These are phyloP conservation scores for Raphanus raphanistrum DNA, from an alignment of 345 rosid genomes.

Conservation along the genomic window DNA sequence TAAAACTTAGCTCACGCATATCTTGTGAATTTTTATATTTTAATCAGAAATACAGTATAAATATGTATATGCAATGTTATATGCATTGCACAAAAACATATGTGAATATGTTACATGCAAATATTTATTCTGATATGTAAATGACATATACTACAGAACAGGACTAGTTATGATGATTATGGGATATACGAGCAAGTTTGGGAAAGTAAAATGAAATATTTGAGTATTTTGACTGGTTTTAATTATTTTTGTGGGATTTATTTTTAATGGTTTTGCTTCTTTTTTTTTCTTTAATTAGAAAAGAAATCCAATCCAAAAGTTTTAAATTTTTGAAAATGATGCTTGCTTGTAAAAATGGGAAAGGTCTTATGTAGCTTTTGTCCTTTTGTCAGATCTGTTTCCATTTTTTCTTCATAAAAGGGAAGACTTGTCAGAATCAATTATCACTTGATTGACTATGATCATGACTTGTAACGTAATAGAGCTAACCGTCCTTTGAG, in stretches of 20 bases:
- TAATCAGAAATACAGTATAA: neutral
- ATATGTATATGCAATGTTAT: neutral
- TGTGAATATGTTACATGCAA: neutral
- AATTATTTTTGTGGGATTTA: neutral
- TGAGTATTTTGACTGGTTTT: neutral
- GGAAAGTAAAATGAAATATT: neutral
- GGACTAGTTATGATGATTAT: neutral
- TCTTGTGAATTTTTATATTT: neutral
- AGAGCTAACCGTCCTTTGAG: neutral
- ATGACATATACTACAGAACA: neutral
- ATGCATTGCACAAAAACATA: neutral
- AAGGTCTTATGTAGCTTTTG: slow-evolving; percentile 26
- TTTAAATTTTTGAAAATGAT: slow-evolving; percentile 15
- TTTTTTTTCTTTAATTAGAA: neutral
- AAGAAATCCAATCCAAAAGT: neutral
- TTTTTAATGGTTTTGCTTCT: neutral
- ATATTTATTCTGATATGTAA: neutral
- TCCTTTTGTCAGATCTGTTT: slow-evolving; percentile 14
- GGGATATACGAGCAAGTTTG: neutral
- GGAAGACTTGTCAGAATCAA: neutral
- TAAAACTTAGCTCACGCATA: slow-evolving; percentile 21
- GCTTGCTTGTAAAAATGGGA: slow-evolving; percentile 32
- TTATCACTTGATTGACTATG: neutral
- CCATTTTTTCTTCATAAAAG: neutral
- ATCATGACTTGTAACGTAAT: neutral